Evolutionary conservation across 2,329 filamentous ascomycete species (phyloP).

Genomic region (Colletotrichum limetticola): DNA sequence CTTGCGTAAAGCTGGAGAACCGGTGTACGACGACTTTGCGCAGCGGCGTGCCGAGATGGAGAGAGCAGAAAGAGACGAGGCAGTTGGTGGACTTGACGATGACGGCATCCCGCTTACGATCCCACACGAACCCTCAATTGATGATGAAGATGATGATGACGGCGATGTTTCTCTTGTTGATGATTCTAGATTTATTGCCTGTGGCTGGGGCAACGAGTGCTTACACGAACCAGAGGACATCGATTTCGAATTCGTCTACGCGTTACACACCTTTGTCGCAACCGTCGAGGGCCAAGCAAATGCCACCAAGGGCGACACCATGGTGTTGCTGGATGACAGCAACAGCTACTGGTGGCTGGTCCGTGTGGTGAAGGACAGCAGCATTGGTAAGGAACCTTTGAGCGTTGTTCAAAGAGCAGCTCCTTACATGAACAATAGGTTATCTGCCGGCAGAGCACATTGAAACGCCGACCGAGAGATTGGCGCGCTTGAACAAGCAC

Average conservation of each 20-base stretch:
- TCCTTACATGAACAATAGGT: constrained; percentile 62
- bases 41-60: constrained; percentile 29
- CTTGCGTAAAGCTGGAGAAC: background rate
- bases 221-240: constrained; percentile 98
- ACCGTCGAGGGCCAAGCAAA: constrained; percentile 99
- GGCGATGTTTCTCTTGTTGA: constrained; percentile 68
- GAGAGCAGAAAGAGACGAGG: constrained; percentile 36
- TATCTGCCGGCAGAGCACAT: constrained; percentile 98
- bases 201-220: constrained; percentile 81
- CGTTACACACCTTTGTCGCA: constrained; percentile 95
- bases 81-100: constrained; percentile 33
- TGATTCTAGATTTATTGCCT: constrained; percentile 74
- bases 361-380: constrained; percentile 95
- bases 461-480: constrained; percentile 93
- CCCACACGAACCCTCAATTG: constrained; percentile 55
- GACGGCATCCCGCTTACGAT: constrained; percentile 49
- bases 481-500: constrained; percentile 96
- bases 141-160: constrained; percentile 63
- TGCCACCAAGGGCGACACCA: constrained; percentile 97
- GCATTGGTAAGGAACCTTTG: constrained; percentile 70
- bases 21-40: constrained; percentile 14
- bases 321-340: constrained; percentile 97
- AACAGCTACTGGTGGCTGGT: constrained; percentile 99
- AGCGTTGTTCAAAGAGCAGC: background rate
- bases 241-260: constrained; percentile 99